phyloP scores from a whole-genome alignment of 345 rosid genomes.

The Eucalyptus cloeziana region DNA sequence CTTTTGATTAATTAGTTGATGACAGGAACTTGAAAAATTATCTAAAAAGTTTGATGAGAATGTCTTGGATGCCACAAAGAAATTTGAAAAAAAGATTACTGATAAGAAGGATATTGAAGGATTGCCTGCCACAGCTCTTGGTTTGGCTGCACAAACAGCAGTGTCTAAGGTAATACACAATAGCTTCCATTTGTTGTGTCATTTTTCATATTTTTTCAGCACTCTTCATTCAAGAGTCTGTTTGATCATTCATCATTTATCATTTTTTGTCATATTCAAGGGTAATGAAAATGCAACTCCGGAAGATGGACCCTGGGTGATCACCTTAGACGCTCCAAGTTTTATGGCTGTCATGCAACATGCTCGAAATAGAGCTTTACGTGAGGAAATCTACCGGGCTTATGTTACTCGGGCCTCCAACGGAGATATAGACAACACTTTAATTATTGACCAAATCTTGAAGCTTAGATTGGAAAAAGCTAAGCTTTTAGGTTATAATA shows the following conservation, averaged over 20 bases:
- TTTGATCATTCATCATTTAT: background rate
- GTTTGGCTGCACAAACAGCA: conserved; percentile 83
- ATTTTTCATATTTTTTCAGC: background rate
- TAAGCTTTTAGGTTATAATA: conserved; percentile 64
- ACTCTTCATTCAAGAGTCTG: background rate
- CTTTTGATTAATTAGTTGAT: background rate
- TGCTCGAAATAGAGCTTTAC: conserved; percentile 65
- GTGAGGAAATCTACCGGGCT: conserved; percentile 78
- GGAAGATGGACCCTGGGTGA: conserved; percentile 81
- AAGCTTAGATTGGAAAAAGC: conserved; percentile 80
- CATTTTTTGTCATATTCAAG: conserved; percentile 15
- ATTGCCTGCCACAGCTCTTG: conserved; percentile 84
- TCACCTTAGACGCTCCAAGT: conserved; percentile 79
- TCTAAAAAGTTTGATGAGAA: conserved; percentile 80
- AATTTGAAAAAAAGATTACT: conserved; percentile 69
- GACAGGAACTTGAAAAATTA: conserved; percentile 69
- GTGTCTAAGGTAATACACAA: conserved; percentile 54
- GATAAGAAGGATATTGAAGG: conserved; percentile 87
- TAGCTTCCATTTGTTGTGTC: background rate
- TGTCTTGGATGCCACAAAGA: conserved; percentile 88
- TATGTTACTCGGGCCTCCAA: conserved; percentile 58
- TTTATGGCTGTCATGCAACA: conserved; percentile 79
- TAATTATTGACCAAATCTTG: conserved; percentile 59
- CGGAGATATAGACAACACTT: conserved; percentile 73
- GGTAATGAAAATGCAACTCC: conserved; percentile 79